These are phyloP conservation scores for Ceriops decandra DNA, from an alignment of 345 rosid genomes.

Conservation along the genomic window DNA sequence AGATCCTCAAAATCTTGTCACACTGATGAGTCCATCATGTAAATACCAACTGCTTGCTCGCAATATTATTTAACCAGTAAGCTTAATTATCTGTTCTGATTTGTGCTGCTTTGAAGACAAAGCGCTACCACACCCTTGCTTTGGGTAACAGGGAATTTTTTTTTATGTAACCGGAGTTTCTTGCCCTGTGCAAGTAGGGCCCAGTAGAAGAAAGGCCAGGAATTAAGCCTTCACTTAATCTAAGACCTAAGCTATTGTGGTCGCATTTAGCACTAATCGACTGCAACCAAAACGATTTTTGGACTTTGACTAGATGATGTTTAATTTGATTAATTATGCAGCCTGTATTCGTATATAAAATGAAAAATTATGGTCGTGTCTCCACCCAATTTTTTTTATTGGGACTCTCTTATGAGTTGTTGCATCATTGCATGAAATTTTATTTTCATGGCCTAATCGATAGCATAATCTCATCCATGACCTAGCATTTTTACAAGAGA, in stretches of 20 bases:
- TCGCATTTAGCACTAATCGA: background rate
- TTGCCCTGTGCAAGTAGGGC: background rate
- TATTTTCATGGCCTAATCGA: no score
- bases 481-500: no score
- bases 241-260: background rate
- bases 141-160: constrained; percentile 9
- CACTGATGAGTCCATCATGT: constrained; percentile 10
- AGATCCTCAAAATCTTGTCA: constrained; percentile 9
- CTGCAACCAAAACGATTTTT: background rate
- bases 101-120: constrained; percentile 12
- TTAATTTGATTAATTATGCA: no score
- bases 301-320: background rate
- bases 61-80: constrained; percentile 5
- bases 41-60: constrained; percentile 25
- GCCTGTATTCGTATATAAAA: no score
- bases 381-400: no score
- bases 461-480: no score
- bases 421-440: no score
- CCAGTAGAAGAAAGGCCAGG: background rate
- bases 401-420: no score
- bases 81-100: constrained; percentile 3
- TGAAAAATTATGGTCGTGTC: no score
- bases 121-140: background rate
- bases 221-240: constrained; percentile 9
- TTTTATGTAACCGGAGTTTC: constrained; percentile 11